A percentile compares a stretch with the other conserved stretches of the same genome.
Conservation (phyloP, 2,329 filamentous ascomycete species). For the Trichophyton simii region DNA sequence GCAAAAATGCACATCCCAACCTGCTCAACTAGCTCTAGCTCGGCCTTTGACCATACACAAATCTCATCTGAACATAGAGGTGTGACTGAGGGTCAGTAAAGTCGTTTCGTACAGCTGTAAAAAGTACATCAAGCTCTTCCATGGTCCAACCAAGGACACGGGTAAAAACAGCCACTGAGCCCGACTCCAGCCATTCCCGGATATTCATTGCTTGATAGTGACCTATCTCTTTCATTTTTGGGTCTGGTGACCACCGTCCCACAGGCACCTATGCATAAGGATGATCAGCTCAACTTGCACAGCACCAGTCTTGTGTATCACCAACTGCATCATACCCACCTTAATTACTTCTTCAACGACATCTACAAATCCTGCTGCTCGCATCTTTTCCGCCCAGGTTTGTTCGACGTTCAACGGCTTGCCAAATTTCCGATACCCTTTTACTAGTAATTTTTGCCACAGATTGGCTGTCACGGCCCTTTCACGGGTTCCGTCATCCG, state of each 20-base stretch:
- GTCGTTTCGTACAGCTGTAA: slow-evolving; percentile 6
- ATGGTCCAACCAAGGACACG: slow-evolving; percentile 18
- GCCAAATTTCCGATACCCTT: slow-evolving; percentile 23
- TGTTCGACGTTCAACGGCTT: slow-evolving; percentile 26
- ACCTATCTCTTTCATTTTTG: slow-evolving; percentile 13
- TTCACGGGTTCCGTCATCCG: slow-evolving; percentile 24
- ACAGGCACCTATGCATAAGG: slow-evolving; percentile 28
- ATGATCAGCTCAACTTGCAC: neutral
- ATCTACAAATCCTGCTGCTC: slow-evolving; percentile 23
- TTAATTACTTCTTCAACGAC: slow-evolving; percentile 26
- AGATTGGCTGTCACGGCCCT: slow-evolving; percentile 17
- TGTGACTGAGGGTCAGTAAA: slow-evolving; percentile 7
- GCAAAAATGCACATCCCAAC: neutral
- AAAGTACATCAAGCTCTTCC: slow-evolving; percentile 8
- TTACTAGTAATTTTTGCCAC: slow-evolving; percentile 22
- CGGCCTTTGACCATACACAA: slow-evolving; percentile 20
- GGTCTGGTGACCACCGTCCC: slow-evolving; percentile 21
- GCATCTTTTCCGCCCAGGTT: slow-evolving; percentile 19
- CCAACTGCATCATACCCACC: slow-evolving; percentile 14
- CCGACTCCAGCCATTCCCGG: slow-evolving; percentile 17
- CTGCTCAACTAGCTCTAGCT: neutral
- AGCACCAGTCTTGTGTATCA: neutral
- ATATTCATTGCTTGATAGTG: slow-evolving; percentile 14
- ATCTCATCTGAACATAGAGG: slow-evolving; percentile 11
- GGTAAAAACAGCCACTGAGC: slow-evolving; percentile 18